Conservation (phyloP, 2,329 filamentous ascomycete genomes). For the Aurifilum marmelostoma region DNA sequence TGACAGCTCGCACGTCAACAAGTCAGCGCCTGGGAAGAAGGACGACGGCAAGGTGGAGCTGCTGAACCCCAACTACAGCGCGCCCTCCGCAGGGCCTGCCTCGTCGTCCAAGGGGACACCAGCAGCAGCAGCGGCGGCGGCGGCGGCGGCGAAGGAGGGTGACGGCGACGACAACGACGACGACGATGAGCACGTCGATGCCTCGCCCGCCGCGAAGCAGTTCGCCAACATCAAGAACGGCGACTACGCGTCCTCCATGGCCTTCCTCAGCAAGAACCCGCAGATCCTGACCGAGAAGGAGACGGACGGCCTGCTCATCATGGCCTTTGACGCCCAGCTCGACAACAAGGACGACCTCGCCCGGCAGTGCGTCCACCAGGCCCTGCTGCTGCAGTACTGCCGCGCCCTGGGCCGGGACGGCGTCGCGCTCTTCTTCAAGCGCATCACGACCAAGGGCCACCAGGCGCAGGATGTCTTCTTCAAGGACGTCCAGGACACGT, state of each 20-base stretch:
- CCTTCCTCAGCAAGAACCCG: constrained; percentile 80
- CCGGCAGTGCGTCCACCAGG: constrained; percentile 90
- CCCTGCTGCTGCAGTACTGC: constrained; percentile 91
- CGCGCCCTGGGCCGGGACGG: constrained; percentile 85
- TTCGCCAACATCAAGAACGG: constrained; percentile 79
- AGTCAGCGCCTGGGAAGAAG: constrained; percentile 51
- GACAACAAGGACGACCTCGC: constrained; percentile 76
- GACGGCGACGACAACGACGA: constrained; percentile 35
- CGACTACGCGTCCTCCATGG: constrained; percentile 73
- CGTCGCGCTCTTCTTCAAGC: constrained; percentile 92
- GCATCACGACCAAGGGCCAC: constrained; percentile 86
- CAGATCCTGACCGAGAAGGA: constrained; percentile 81
- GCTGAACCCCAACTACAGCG: constrained; percentile 67
- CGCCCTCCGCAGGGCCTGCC: constrained; percentile 33
- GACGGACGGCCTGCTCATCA: constrained; percentile 85
- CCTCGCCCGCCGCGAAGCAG: constrained; percentile 75
- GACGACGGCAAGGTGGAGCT: constrained; percentile 67
- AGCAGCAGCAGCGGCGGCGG: constrained; percentile 37
- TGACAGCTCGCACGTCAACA: constrained; percentile 80
- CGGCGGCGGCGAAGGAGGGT: too few relatives aligned
- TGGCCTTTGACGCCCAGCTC: constrained; percentile 88
- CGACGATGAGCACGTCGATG: constrained; percentile 75
- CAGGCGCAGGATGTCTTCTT: constrained; percentile 89
- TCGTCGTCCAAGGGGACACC: constrained; percentile 34
- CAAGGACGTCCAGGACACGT: constrained; percentile 91